Conservation (phyloP, 371 early-diverging fungal genomes). For the Circinella umbellata region DNA sequence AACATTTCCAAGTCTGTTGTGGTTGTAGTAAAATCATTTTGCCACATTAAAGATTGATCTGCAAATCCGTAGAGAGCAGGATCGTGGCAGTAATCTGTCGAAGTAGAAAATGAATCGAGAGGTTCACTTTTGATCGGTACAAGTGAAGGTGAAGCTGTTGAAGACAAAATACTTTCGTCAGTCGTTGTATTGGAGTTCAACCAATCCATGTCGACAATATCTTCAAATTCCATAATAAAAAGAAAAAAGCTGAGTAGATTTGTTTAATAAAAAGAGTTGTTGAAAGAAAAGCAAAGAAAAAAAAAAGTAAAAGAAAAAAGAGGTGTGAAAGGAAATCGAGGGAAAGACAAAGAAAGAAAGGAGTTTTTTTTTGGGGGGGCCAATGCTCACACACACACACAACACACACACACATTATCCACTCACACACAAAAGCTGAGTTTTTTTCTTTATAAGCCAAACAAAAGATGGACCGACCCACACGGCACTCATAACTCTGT, state of each 20-base stretch:
- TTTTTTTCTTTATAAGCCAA: conserved; percentile 3
- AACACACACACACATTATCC: too few relatives aligned
- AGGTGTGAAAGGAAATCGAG: conserved; percentile 9
- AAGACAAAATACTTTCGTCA: conserved; percentile 8
- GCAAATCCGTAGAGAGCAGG: conserved; percentile 6
- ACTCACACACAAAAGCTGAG: not conserved
- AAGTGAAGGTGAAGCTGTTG: not conserved
- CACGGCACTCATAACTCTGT: too few relatives aligned
- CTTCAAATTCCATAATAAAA: conserved; percentile 50
- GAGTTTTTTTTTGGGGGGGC: conserved; percentile 8
- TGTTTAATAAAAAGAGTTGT: conserved; percentile 9
- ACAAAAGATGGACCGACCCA: not conserved
- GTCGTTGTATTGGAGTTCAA: conserved; percentile 28
- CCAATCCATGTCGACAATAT: conserved; percentile 57
- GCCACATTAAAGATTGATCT: conserved; percentile 13
- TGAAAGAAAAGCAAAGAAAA: conserved; percentile 13
- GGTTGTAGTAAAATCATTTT: conserved; percentile 15
- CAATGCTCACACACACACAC: not conserved
- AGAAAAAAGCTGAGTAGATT: too few relatives aligned
- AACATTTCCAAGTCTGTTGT: conserved; percentile 8
- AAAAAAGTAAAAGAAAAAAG: conserved; percentile 8
- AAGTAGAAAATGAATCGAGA: conserved; percentile 12
- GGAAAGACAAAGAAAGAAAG: conserved; percentile 5
- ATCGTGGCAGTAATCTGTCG: conserved; percentile 6
- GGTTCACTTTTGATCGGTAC: conserved; percentile 20